Evolutionary conservation across 2,329 filamentous ascomycete species (phyloP).

Genomic region (Exserohilum turcica): DNA sequence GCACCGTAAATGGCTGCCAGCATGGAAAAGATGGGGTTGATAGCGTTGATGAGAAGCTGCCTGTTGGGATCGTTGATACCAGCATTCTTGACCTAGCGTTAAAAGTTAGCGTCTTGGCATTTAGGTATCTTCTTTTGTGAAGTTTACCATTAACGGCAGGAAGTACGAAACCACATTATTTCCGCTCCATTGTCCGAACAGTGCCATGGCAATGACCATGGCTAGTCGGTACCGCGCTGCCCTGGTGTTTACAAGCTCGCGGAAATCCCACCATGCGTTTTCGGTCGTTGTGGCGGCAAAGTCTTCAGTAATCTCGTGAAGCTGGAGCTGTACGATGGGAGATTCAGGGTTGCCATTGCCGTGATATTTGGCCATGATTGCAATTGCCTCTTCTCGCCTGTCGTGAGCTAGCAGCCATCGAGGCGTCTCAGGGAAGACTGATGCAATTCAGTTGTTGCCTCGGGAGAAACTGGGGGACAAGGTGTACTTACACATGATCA

Average conservation of each 20-base stretch:
- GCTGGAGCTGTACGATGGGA: slow-evolving; percentile 45
- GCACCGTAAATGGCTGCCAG: slow-evolving; percentile 48
- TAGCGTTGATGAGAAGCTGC: slow-evolving; percentile 50
- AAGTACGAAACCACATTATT: slow-evolving; percentile 45
- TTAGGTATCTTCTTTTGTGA: no score
- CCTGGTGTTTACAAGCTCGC: slow-evolving; percentile 40
- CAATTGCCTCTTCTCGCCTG: slow-evolving; percentile 60
- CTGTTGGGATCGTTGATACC: slow-evolving; percentile 45
- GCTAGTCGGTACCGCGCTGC: slow-evolving; percentile 43
- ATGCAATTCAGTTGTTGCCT: neutral
- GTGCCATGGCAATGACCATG: slow-evolving; percentile 50
- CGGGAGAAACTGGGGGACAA: neutral
- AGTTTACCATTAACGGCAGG: slow-evolving; percentile 32
- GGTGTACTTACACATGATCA: slow-evolving; percentile 49
- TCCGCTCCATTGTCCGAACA: slow-evolving; percentile 51
- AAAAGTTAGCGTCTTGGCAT: slow-evolving; percentile 12
- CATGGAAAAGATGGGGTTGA: slow-evolving; percentile 49
- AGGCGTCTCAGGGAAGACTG: slow-evolving; percentile 14
- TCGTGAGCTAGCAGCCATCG: slow-evolving; percentile 57
- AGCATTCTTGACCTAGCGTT: slow-evolving; percentile 44
- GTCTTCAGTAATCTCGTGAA: slow-evolving; percentile 45
- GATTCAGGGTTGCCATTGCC: slow-evolving; percentile 52
- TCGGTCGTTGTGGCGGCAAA: slow-evolving; percentile 36
- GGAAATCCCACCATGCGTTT: slow-evolving; percentile 46
- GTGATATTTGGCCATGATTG: slow-evolving; percentile 64